These are phyloP conservation scores for Mycena floridula DNA, from an alignment of 768 basidiomycete genomes.

Conservation along the genomic window DNA sequence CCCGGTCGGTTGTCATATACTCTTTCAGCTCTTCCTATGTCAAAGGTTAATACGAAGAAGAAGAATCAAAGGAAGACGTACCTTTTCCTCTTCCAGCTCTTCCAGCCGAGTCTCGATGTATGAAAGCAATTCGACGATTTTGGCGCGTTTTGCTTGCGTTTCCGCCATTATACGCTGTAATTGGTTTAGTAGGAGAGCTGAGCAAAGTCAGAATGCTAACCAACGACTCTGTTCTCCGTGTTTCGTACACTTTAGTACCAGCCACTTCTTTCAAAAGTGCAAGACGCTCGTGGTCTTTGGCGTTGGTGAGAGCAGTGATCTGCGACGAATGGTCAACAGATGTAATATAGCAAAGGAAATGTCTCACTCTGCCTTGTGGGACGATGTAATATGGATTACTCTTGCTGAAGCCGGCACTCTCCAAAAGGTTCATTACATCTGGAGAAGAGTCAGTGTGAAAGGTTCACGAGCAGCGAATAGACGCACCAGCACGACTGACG, in stretches of 20 bases:
- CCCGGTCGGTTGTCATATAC: constrained; percentile 93
- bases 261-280: constrained; percentile 97
- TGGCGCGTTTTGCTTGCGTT: constrained; percentile 86
- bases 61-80: too few relatives aligned
- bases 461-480: too few relatives aligned
- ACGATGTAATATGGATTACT: constrained; percentile 99
- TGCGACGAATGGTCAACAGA: constrained; percentile 22
- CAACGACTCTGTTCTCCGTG: constrained; percentile 85
- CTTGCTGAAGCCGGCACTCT: constrained; percentile 95
- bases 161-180: constrained; percentile 96
- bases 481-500: constrained; percentile 88
- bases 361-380: constrained; percentile 88
- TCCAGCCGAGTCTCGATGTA: constrained; percentile 86
- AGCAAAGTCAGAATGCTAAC: too few relatives aligned
- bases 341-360: too few relatives aligned
- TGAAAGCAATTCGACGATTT: constrained; percentile 84
- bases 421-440: constrained; percentile 95
- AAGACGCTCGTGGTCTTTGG: constrained; percentile 91
- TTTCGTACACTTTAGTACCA: constrained; percentile 97
- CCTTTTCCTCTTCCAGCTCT: constrained; percentile 97
- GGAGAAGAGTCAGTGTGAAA: too few relatives aligned
- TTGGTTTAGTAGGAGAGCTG: too few relatives aligned
- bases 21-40: constrained; percentile 97
- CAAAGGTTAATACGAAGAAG: too few relatives aligned
- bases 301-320: constrained; percentile 96